A percentile compares a stretch with the other conserved stretches of the same genome.
These are phyloP conservation scores for Acanthamoeba lenticulata DNA, from an alignment of 208 protist genomes.

Conservation along the genomic window DNA sequence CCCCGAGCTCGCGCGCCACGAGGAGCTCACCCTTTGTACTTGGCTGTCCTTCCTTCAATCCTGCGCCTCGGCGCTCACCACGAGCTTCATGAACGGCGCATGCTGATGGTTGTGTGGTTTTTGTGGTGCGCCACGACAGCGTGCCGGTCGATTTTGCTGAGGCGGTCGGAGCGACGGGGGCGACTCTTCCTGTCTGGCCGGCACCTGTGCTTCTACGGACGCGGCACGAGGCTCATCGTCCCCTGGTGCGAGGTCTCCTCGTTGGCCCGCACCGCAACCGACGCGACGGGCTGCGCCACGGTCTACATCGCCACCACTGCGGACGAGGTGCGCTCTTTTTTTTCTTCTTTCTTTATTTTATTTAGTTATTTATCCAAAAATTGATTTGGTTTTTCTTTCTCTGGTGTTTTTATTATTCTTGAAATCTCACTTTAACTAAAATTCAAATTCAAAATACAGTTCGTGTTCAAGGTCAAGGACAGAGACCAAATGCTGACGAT, in stretches of 20 bases:
- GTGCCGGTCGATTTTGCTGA: conserved; percentile 18
- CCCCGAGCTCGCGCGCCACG: background rate
- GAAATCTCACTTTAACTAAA: no score
- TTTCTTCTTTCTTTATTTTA: background rate
- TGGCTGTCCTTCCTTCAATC: background rate
- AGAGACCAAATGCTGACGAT: background rate
- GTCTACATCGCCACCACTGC: conserved; percentile 33
- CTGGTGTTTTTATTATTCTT: no score
- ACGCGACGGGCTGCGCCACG: background rate
- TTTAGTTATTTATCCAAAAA: no score
- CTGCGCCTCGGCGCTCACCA: background rate
- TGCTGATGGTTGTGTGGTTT: background rate
- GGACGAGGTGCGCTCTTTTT: background rate
- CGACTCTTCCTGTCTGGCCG: conserved; percentile 17
- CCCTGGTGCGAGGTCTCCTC: conserved; percentile 45
- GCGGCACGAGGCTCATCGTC: background rate
- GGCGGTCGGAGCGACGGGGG: background rate
- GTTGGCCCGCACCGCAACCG: background rate
- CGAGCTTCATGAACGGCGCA: background rate
- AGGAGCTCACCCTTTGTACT: conserved; percentile 45
- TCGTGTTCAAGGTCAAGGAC: background rate
- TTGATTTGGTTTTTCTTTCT: no score
- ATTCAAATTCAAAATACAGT: background rate
- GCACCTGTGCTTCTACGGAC: conserved; percentile 47
- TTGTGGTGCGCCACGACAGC: background rate